These are phyloP conservation scores for Penicillium silybi DNA, from an alignment of 495 filamentous ascomycete genomes.

Conservation along the genomic window DNA sequence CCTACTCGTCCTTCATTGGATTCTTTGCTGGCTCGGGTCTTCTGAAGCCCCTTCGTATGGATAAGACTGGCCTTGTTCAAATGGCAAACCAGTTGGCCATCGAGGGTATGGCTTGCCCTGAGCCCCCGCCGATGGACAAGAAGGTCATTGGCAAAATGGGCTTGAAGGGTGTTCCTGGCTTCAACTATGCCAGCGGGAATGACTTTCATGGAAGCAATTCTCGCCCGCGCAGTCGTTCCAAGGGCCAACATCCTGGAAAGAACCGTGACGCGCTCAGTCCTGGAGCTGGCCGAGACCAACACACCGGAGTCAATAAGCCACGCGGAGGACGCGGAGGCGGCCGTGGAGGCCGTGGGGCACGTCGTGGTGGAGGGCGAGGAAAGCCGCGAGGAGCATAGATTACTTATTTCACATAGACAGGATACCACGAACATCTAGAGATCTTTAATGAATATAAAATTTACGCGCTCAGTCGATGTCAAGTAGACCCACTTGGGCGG, in stretches of 20 bases:
- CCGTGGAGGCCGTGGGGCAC: neutral
- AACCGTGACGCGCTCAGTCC: constrained; percentile 29
- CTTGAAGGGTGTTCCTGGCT: constrained; percentile 44
- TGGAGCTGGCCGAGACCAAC: constrained; percentile 24
- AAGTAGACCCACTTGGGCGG: neutral
- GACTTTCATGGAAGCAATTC: constrained; percentile 11
- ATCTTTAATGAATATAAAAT: neutral
- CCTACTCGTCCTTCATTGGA: constrained; percentile 53
- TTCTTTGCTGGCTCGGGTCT: constrained; percentile 44
- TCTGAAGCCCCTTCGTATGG: constrained; percentile 35
- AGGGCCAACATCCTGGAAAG: constrained; percentile 6
- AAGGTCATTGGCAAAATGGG: constrained; percentile 49
- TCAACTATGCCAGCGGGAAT: constrained; percentile 31
- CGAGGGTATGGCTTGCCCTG: constrained; percentile 42
- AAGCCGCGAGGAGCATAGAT: neutral
- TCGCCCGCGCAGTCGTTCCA: constrained; percentile 14
- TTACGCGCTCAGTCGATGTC: neutral
- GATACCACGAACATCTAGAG: neutral
- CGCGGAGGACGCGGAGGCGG: constrained; percentile 15
- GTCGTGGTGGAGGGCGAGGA: neutral
- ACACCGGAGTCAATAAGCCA: constrained; percentile 25
- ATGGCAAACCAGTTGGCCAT: constrained; percentile 44
- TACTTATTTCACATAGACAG: neutral
- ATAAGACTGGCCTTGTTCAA: constrained; percentile 39
- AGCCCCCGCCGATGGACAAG: constrained; percentile 44